These are phyloP conservation scores for Coniophora puteana DNA, from an alignment of 1,284 basidiomycete species.

Conservation along the genomic window DNA sequence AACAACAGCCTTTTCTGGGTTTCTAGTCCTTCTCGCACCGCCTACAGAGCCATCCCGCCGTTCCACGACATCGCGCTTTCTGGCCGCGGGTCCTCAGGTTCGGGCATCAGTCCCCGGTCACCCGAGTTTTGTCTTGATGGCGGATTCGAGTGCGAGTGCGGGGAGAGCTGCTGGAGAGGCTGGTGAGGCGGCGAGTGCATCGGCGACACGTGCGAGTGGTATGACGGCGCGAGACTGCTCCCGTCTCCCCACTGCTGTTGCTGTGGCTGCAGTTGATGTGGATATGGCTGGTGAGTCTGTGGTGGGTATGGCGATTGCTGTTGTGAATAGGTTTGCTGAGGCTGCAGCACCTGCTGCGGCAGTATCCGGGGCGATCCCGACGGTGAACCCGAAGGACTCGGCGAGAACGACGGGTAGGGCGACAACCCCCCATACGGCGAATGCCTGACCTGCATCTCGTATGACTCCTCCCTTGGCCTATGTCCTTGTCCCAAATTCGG, in stretches of 20 bases:
- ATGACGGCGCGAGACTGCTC: no score
- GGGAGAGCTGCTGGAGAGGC: neutral
- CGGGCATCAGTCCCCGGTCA: conserved; percentile 8
- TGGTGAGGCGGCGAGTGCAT: neutral
- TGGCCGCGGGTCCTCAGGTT: conserved; percentile 25
- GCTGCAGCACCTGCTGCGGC: no score
- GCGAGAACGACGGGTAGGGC: no score
- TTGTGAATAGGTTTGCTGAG: no score
- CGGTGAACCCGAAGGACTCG: no score
- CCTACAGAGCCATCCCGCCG: conserved; percentile 40
- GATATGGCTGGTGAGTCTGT: conserved; percentile 16
- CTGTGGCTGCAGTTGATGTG: neutral
- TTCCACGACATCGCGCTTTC: conserved; percentile 37
- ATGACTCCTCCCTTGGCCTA: conserved; percentile 26
- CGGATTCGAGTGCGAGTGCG: conserved; percentile 1
- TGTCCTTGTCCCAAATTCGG: conserved; percentile 1
- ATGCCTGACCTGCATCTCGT: conserved; percentile 52
- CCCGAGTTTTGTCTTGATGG: conserved; percentile 4
- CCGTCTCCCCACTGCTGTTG: conserved; percentile 4
- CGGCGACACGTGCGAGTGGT: neutral
- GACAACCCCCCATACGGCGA: no score
- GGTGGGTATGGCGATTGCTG: conserved; percentile 13
- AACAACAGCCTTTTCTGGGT: no score
- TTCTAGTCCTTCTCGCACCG: no score
- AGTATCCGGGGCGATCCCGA: no score